Evolutionary conservation across 768 basidiomycete species (phyloP), one percentile per base, ranked within the genome.

Genomic region (Epithele typhae): DNA sequence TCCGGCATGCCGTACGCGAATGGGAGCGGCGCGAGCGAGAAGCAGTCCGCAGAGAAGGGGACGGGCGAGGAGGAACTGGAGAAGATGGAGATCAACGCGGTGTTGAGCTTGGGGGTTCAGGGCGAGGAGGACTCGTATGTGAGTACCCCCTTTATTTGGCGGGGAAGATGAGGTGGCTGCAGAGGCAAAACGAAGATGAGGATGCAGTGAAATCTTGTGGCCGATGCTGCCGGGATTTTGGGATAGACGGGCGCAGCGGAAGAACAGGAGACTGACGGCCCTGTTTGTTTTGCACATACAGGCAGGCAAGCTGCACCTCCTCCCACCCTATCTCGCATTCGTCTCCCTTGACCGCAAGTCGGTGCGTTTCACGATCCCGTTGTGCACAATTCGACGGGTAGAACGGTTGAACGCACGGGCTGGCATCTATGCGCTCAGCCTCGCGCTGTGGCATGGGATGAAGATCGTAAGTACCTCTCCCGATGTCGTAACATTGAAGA

Each of bases 41-140:
- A 17, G n/a, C 35, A 45, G 21, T 43, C 25, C 6, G 30, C 23
- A 37, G 40, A 36, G 33, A 54, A 57, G 53, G 55, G 58, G 48
- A 54, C 40, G 43, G 45, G 35, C 9, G 62, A 59, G 36, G 59
- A 75, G 45, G 73, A 76, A 48, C 63, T 70, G 27, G 82, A 83
- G 64, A 80, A 71, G 67, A 87, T 92, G 79, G 90, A 94, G 54
- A 92, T 93, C 56, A 93, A 84, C 56, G 90, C 91, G 12, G 87
- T 93, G 22, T 70, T 95, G 48, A 92, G 84, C 59, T 73, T 97
- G 14, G 82, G 78, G 36, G 77, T 72, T 19, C 73, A 89, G 51
- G 87, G 81, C n/a, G 75, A 86, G 53, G 92, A 94, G 67, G 92
- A 95, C 61, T 86, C 92, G 40, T 94, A 93, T 69, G 92, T 94